Base-by-base conservation (phyloP, 345 rosid species). In the Eucalyptus regnans region DNA sequence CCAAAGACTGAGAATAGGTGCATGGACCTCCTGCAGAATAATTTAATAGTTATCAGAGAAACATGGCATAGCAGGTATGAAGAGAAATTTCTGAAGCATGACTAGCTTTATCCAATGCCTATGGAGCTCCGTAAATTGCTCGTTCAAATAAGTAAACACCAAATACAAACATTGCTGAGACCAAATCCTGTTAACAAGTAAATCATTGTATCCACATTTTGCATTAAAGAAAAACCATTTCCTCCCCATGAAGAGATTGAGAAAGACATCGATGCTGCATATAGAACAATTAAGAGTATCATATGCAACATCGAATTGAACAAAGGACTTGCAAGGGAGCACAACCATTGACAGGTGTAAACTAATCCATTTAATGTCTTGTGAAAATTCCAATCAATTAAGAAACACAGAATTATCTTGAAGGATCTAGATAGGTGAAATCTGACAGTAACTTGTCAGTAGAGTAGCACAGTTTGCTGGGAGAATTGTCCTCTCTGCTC, bases 1-100 rank as follows among this genome's bases (percentile, higher is more conserved):
- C 99, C 97, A 96, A 90, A 92, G 92, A 90, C 93, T 92, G 89
- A 97, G 98, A 76, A 95, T 88, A 15, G 96, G 99, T 52, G 98
- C 99, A 92, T 97, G 98, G 76, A 97, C 89, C 93, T 95, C 97
- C 99, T 97, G 92, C 79, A 87, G 87, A 87, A 86, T 86, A 37
- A 86, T 50, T 10, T 20, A 51, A 86, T 16, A 31, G 44, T 50
- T 50, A 49, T 86, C 87, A 86, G 64, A 50, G 64, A 51, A 86
- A 87, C 88, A 88, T 81, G 29, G 62, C 91, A 89, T 90, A 37
- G 50, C 85, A 87, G 90, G 66, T 37, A 86, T 46, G 62, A 87
- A 87, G 52, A 43, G 50, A 12, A 87, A 87, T 18, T 20, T 76
- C 43, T 41, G 83, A 76, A 76, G 27, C 48, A 37, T 37, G 48